These are phyloP conservation scores for Ilyonectria mors-panacis DNA, from an alignment of 2,329 filamentous ascomycete genomes.

Conservation along the genomic window DNA sequence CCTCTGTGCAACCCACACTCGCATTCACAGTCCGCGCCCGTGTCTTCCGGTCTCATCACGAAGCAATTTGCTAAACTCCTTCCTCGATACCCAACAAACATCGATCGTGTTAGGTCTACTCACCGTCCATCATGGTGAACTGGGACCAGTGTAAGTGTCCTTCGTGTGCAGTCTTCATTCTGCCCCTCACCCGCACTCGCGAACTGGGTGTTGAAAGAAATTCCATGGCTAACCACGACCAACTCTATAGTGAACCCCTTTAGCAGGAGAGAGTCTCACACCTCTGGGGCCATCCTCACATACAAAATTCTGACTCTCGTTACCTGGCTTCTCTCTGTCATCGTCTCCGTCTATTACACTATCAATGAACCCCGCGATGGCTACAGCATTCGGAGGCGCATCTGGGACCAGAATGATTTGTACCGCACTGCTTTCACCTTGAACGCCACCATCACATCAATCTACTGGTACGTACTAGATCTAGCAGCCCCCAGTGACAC, in stretches of 20 bases:
- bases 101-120: not conserved
- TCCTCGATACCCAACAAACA: not conserved
- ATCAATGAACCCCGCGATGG: slow-evolving; percentile 76
- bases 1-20: slow-evolving; percentile 24
- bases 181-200: not conserved
- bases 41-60: slow-evolving; percentile 11
- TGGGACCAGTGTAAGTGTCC: slow-evolving; percentile 48
- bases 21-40: not conserved
- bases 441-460: slow-evolving; percentile 73
- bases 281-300: slow-evolving; percentile 71
- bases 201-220: not conserved
- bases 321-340: slow-evolving; percentile 81
- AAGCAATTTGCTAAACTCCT: slow-evolving; percentile 4
- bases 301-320: slow-evolving; percentile 84
- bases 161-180: not conserved
- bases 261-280: slow-evolving; percentile 77
- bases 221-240: slow-evolving; percentile 27
- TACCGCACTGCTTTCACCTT: slow-evolving; percentile 82
- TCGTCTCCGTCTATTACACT: slow-evolving; percentile 83
- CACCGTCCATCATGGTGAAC: slow-evolving; percentile 47
- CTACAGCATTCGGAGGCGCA: slow-evolving; percentile 70
- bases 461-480: slow-evolving; percentile 78
- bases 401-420: slow-evolving; percentile 81
- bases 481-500: not conserved
- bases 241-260: slow-evolving; percentile 79